phyloP scores from a whole-genome alignment of 768 basidiomycete species.

The Mycena albidolilacea region DNA sequence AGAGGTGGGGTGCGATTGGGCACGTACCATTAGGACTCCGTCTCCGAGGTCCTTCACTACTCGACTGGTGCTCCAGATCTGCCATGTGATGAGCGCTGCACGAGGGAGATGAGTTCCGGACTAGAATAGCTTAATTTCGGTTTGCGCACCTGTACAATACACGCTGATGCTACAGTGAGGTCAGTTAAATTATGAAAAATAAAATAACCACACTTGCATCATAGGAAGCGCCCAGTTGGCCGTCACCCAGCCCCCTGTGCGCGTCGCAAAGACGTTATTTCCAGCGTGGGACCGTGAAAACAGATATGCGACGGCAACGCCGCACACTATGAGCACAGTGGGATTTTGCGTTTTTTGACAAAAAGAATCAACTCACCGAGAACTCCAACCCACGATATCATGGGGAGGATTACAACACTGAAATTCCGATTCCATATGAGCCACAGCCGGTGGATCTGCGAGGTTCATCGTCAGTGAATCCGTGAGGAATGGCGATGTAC shows the following conservation, averaged over 20 bases:
- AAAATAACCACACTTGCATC: not conserved
- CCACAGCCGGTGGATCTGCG: conserved; percentile 29
- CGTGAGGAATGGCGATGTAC: not conserved
- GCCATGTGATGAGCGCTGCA: conserved; percentile 21
- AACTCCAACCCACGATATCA: conserved; percentile 10
- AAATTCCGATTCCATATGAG: conserved; percentile 18
- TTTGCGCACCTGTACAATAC: conserved; percentile 23
- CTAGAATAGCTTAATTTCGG: not conserved
- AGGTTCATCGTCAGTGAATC: not conserved
- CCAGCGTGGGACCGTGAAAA: not conserved
- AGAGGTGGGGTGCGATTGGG: not conserved
- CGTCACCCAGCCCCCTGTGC: conserved; percentile 5
- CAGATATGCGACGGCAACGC: conserved; percentile 3
- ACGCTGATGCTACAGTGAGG: conserved; percentile 6
- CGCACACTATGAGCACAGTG: conserved; percentile 8
- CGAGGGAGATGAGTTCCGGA: not conserved
- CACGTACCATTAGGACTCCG: conserved; percentile 10
- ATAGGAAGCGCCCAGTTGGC: conserved; percentile 9
- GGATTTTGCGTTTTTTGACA: not conserved
- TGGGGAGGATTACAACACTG: not conserved
- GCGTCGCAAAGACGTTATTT: conserved; percentile 1
- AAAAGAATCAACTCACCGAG: conserved; percentile 1
- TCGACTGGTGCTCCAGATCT: conserved; percentile 4
- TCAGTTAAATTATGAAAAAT: conserved; percentile 2
- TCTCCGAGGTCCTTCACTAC: conserved; percentile 5